Base-by-base conservation (phyloP, 345 rosid genomes). In the Bretschneidera sinensis region DNA sequence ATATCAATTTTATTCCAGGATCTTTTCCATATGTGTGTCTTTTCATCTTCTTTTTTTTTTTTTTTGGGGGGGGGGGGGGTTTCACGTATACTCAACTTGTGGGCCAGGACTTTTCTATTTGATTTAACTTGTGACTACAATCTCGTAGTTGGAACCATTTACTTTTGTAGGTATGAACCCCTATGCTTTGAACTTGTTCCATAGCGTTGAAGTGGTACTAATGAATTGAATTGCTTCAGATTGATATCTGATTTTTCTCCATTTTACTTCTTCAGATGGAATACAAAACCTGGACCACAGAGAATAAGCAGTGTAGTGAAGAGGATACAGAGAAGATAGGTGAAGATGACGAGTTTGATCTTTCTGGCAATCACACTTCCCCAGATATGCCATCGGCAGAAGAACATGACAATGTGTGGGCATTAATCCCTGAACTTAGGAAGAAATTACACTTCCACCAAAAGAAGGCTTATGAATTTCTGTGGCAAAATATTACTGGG, bases 401-500 rank as follows among this genome's bases (percentile, higher is more conserved):
- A 61, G 86, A 72, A 39, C 77, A 74, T 31, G 84, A 81, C 33
- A 89, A 80, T n/a, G 95, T 88, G 17, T 88, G 99, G 97, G 81
- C 78, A 53, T 71, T 94, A 51, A 81, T 90, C 71, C 96, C 97
- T 15, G 90, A 87, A 31, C 82, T 87, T 10, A 72, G 79, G 68
- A 70, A 48, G 55, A 90, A 88, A 54, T 66, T 90, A 24, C 97
- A 88, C 52, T 19, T 75, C 68, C 97, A 90, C 65, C 97, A 94
- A 79, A 80, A 66, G 55, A 83, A 76, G 67, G 97, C 99, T 65
- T 94, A 80, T 19, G 97, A 90, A 74, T 94, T 90, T 71, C 82
- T 94, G 28, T 88, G 99, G 97, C 66, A 49, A 71, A 94, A 94
- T 48, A 55, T 83, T 33, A 85, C 99, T 2, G 97, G 97, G 49